Evolutionary conservation across 2,329 filamentous ascomycete genomes (phyloP), one percentile per base, ranked within the genome.

Genomic region (Fusarium transvaalense): DNA sequence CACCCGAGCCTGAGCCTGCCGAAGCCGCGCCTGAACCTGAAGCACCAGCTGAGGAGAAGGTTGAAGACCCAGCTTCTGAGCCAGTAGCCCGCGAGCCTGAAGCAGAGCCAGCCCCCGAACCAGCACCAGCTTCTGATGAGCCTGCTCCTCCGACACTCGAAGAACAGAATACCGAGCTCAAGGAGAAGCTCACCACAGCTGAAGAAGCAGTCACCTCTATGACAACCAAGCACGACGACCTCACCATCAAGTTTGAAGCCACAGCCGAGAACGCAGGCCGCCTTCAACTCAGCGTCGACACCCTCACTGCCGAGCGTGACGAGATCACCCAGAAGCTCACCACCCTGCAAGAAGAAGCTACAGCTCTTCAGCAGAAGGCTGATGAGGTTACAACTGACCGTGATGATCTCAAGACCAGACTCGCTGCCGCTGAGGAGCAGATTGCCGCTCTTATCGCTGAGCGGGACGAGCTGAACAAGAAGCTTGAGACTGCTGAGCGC

Each of bases 261-360:
- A 58, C 58, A 2, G 68, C 64, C 4, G 68, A 71, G 6, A 61
- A 61, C 25, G 54, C 55, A 25, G 63, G 51, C 5, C 48, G 62
- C 35, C 45, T 65, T 0, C 53, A 65, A 21, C 43, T 52, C 21
- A 60, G 58, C n/a, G 56, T 50, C 9, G 56, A 62, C 27, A 53
- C 43, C 10, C 35, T 66, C 8, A 67, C 73, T 1, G 68, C 66
- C 1, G 71, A 73, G 58, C 71, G 67, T 1, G 71, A 74, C 12
- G 71, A 74, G 39, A 61, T 74, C 13, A 64, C 71, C 8, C 60
- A 63, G 56, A 74, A 74, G 52, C 67, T 74, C 4, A 57, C 69
- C 15, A 48, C 50, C 7, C 51, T 64, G 0, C 64, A 71, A 4
- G 66, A 71, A 29, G 61, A 71, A 37, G 64, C 61, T 3, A 29